Evolutionary conservation across 208 protist species (phyloP).

Genomic region (Crithidia thermophila): DNA sequence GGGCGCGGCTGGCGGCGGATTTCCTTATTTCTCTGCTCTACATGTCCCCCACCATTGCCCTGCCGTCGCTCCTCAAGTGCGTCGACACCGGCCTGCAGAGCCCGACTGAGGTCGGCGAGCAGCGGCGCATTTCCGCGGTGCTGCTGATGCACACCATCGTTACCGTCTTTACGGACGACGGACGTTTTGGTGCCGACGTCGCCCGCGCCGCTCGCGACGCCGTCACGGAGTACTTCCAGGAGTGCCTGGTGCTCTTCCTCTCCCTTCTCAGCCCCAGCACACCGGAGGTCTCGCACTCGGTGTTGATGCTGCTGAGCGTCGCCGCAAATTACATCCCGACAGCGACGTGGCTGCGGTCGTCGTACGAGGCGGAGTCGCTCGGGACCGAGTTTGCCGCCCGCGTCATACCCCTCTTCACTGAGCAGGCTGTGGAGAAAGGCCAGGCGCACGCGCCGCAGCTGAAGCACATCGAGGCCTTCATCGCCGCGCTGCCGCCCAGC

Average conservation of each 20-base stretch:
- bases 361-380: slow-evolving; percentile 18
- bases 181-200: slow-evolving; percentile 16
- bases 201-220: slow-evolving; percentile 24
- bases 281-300: slow-evolving; percentile 1
- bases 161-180: slow-evolving; percentile 20
- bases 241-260: slow-evolving; percentile 27
- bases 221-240: slow-evolving; percentile 35
- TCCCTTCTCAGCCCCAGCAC: slow-evolving; percentile 43
- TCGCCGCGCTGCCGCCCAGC: slow-evolving; percentile 21
- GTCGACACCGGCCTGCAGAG: slow-evolving; percentile 33
- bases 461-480: slow-evolving; percentile 14
- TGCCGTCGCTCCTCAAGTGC: slow-evolving; percentile 37
- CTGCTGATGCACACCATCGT: slow-evolving; percentile 36
- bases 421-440: slow-evolving; percentile 6
- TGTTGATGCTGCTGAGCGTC: slow-evolving; percentile 24
- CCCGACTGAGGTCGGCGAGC: slow-evolving; percentile 36
- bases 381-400: slow-evolving; percentile 15
- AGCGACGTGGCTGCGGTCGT: not conserved
- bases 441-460: not conserved
- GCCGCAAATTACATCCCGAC: slow-evolving; percentile 19
- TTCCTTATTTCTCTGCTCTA: slow-evolving; percentile 40
- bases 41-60: slow-evolving; percentile 42
- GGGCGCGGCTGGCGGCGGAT: slow-evolving; percentile 13
- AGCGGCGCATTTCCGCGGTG: slow-evolving; percentile 28
- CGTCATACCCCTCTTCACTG: slow-evolving; percentile 20